Conservation (phyloP, 805 yeast species). For the Suhomyces tanzawaensis region DNA sequence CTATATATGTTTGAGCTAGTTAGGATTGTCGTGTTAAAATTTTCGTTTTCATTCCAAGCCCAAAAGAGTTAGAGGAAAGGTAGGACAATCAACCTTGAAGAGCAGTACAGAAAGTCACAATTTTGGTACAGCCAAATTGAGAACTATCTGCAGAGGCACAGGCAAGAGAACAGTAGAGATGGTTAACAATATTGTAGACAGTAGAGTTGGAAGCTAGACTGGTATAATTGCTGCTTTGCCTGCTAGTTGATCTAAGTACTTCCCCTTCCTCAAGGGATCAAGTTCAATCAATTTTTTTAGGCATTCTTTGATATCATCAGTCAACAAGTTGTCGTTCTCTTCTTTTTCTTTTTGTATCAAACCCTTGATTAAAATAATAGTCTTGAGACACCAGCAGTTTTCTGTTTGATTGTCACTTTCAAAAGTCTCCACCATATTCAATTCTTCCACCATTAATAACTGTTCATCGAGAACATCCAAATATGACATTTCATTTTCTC, state of each 20-base stretch:
- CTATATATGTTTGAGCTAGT: no score
- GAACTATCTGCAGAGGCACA: no score
- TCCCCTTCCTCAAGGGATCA: slow-evolving; percentile 65
- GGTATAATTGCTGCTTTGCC: slow-evolving; percentile 1
- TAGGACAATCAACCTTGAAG: no score
- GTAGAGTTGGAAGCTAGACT: no score
- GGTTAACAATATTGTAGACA: no score
- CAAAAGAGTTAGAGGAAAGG: no score
- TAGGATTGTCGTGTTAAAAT: no score
- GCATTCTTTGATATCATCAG: slow-evolving; percentile 30
- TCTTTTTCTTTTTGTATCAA: slow-evolving; percentile 15
- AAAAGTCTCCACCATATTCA: slow-evolving; percentile 70
- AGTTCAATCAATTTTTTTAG: slow-evolving; percentile 45
- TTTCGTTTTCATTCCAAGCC: no score
- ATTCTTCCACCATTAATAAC: slow-evolving; percentile 50
- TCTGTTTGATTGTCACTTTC: slow-evolving; percentile 52
- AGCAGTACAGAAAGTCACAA: no score
- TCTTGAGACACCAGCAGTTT: slow-evolving; percentile 75
- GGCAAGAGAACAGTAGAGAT: no score
- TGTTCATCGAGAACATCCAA: slow-evolving; percentile 43
- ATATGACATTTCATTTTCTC: slow-evolving; percentile 28
- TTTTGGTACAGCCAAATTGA: no score
- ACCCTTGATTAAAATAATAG: slow-evolving; percentile 47
- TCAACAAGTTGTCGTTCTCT: slow-evolving; percentile 13
- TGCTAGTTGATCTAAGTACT: slow-evolving; percentile 47